phyloP scores from a whole-genome alignment of 441 rosid species.

The Arabidopsis lyrata region DNA sequence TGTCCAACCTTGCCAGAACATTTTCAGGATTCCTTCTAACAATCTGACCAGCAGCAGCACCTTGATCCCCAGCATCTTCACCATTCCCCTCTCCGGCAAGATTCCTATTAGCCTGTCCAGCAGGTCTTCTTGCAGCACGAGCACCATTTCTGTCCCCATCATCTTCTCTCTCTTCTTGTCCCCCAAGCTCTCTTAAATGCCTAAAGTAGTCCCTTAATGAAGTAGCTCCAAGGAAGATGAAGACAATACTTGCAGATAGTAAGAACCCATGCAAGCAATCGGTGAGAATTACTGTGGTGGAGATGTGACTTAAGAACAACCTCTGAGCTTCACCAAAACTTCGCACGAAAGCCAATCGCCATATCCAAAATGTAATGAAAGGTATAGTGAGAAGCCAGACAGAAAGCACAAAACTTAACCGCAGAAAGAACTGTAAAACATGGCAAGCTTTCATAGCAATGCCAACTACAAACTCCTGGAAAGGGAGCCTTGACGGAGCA shows the following conservation, averaged over 20 bases:
- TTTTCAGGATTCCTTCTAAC: constrained; percentile 93
- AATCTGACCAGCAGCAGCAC: constrained; percentile 79
- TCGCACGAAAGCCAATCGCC: constrained; percentile 96
- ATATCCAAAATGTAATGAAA: constrained; percentile 96
- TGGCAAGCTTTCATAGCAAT: constrained; percentile 95
- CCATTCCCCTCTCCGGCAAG: constrained; percentile 79
- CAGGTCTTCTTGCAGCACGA: constrained; percentile 81
- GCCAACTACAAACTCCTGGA: constrained; percentile 96
- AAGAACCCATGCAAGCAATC: constrained; percentile 99
- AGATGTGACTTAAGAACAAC: constrained; percentile 90
- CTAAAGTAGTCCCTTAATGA: constrained; percentile 97
- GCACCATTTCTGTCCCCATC: constrained; percentile 94
- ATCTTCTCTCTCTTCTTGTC: constrained; percentile 96
- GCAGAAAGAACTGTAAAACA: constrained; percentile 90
- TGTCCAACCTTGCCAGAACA: constrained; percentile 96
- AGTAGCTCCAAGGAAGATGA: constrained; percentile 98
- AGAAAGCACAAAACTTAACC: constrained; percentile 94
- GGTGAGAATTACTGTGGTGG: constrained; percentile 87
- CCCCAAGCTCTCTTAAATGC: constrained; percentile 95
- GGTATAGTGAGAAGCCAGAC: constrained; percentile 99
- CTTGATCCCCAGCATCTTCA: constrained; percentile 85
- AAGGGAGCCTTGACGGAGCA: constrained; percentile 98
- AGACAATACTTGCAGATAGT: constrained; percentile 97
- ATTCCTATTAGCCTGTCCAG: constrained; percentile 81
- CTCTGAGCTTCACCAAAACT: constrained; percentile 94